phyloP scores from a whole-genome alignment of 352 stramenopile species.

The Blastocystis sp. region DNA sequence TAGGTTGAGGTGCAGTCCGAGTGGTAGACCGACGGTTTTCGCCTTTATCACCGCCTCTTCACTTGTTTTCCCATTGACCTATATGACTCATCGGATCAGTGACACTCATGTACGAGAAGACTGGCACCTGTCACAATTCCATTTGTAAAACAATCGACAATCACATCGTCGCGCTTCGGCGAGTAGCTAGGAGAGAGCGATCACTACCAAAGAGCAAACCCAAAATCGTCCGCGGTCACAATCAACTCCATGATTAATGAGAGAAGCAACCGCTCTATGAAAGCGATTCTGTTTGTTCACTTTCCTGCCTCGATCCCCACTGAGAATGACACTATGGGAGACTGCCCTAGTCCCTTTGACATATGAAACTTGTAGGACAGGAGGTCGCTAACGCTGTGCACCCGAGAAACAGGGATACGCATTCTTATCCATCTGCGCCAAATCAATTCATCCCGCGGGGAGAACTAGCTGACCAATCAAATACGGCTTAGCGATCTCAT shows the following conservation, averaged over 20 bases:
- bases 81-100: neutral
- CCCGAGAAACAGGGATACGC: too few relatives aligned
- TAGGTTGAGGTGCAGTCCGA: slow-evolving; percentile 53
- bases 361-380: too few relatives aligned
- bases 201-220: too few relatives aligned
- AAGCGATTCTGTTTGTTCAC: too few relatives aligned
- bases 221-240: slow-evolving; percentile 43
- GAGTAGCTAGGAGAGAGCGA: slow-evolving; percentile 57
- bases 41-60: slow-evolving; percentile 22
- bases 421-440: too few relatives aligned
- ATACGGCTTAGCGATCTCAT: neutral
- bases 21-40: slow-evolving; percentile 13
- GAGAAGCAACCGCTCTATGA: too few relatives aligned
- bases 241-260: slow-evolving; percentile 36
- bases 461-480: neutral
- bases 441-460: too few relatives aligned
- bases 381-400: too few relatives aligned
- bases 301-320: too few relatives aligned
- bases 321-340: too few relatives aligned
- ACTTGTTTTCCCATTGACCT: slow-evolving; percentile 49
- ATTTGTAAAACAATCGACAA: slow-evolving; percentile 36
- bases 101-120: slow-evolving; percentile 11
- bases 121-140: slow-evolving; percentile 48
- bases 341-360: too few relatives aligned
- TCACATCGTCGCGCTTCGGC: slow-evolving; percentile 14